These are phyloP conservation scores for Penicillium taxi DNA, from an alignment of 495 filamentous ascomycete species.

Conservation along the genomic window DNA sequence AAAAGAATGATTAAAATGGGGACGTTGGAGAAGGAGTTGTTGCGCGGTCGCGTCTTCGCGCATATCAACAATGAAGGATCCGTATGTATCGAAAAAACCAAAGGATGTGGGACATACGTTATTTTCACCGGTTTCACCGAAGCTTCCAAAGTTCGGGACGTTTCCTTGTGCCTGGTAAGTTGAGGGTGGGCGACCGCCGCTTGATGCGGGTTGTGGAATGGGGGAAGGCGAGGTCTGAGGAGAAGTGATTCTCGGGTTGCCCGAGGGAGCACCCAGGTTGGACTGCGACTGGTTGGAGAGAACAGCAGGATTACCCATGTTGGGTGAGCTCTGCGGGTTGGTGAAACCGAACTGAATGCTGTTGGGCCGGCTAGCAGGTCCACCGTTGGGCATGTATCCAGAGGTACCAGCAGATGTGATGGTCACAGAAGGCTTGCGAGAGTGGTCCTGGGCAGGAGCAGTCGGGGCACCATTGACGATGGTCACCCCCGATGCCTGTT, in stretches of 20 bases:
- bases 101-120: constrained; percentile 52
- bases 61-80: not conserved
- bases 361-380: constrained; percentile 50
- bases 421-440: constrained; percentile 75
- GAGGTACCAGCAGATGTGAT: constrained; percentile 72
- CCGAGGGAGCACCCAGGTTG: constrained; percentile 55
- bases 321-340: constrained; percentile 58
- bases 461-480: constrained; percentile 58
- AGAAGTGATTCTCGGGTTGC: constrained; percentile 58
- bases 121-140: constrained; percentile 55
- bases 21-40: constrained; percentile 1
- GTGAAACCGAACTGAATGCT: constrained; percentile 73
- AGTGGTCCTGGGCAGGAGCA: constrained; percentile 59
- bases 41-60: constrained; percentile 9
- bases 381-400: constrained; percentile 69
- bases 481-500: constrained; percentile 51
- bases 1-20: constrained; percentile 19
- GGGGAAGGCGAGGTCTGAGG: constrained; percentile 77
- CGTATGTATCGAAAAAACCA: constrained; percentile 8
- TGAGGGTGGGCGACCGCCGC: constrained; percentile 71
- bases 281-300: constrained; percentile 36
- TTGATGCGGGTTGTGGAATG: constrained; percentile 78
- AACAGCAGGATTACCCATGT: constrained; percentile 43
- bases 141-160: constrained; percentile 72
- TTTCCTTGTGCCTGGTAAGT: constrained; percentile 55